Conservation (phyloP, 2,329 filamentous ascomycete genomes). For the Tolypocladium ophioglossoides region DNA sequence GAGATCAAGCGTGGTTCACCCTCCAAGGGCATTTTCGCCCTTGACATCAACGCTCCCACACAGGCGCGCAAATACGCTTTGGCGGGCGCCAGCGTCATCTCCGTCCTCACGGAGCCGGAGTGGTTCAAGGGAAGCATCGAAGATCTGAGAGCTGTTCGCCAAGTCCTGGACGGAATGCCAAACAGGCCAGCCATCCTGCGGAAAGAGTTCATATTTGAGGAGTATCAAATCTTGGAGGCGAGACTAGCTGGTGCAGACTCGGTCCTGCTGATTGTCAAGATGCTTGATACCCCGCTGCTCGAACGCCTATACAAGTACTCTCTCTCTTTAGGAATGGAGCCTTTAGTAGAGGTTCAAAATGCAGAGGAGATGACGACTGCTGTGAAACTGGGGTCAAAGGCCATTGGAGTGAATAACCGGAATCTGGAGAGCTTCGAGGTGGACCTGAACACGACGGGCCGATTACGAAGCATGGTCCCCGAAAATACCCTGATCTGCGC, state of each 20-base stretch:
- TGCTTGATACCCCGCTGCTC: constrained; percentile 70
- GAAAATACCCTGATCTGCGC: constrained; percentile 83
- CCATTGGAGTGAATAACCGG: constrained; percentile 95
- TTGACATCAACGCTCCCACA: constrained; percentile 75
- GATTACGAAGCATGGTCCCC: constrained; percentile 78
- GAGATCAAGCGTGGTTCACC: constrained; percentile 96
- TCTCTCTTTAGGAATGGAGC: constrained; percentile 87
- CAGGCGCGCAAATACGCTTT: constrained; percentile 89
- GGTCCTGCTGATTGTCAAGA: constrained; percentile 93
- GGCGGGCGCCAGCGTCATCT: constrained; percentile 92
- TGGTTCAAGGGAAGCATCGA: constrained; percentile 99
- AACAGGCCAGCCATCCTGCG: constrained; percentile 85
- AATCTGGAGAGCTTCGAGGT: constrained; percentile 96
- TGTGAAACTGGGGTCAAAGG: constrained; percentile 74
- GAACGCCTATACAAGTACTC: constrained; percentile 81
- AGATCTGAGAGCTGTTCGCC: constrained; percentile 76
- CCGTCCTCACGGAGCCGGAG: constrained; percentile 94
- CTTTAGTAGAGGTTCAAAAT: constrained; percentile 92
- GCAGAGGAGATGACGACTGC: constrained; percentile 86
- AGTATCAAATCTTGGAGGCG: constrained; percentile 96
- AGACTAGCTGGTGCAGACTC: constrained; percentile 89
- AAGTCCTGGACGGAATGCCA: constrained; percentile 81
- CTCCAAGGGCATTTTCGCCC: constrained; percentile 88
- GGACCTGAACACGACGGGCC: constrained; percentile 82
- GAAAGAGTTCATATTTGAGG: constrained; percentile 96